Conservation (phyloP, 768 basidiomycete species). For the Pleurotus tuoliensis region DNA sequence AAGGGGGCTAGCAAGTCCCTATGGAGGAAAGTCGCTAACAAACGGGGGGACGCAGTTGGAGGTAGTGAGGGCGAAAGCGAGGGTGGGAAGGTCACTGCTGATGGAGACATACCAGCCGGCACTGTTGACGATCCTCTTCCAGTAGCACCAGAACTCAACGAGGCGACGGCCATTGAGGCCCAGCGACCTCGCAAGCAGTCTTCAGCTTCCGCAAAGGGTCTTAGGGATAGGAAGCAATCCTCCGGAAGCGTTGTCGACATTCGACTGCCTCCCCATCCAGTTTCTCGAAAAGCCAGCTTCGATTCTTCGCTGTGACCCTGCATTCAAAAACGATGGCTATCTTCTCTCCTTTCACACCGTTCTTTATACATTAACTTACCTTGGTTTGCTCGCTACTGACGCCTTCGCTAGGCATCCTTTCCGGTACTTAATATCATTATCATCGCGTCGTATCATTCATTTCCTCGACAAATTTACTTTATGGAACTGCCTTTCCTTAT, state of each 20-base stretch:
- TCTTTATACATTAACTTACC: too few species aligned
- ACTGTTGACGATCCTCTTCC: too few species aligned
- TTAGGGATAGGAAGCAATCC: neutral
- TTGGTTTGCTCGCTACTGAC: too few species aligned
- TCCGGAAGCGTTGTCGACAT: neutral
- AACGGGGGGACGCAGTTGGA: conserved; percentile 21
- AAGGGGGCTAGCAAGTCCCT: conserved; percentile 46
- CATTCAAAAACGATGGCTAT: neutral
- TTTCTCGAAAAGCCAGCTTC: neutral
- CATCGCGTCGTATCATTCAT: too few species aligned
- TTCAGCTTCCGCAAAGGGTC: neutral
- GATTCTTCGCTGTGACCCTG: neutral
- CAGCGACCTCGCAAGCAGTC: neutral
- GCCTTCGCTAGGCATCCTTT: too few species aligned
- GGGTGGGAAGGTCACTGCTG: conserved; percentile 3
- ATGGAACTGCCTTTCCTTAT: too few species aligned
- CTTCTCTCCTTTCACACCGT: too few species aligned
- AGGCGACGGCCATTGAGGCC: neutral
- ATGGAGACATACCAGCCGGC: neutral
- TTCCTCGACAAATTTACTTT: too few species aligned
- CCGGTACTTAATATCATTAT: too few species aligned
- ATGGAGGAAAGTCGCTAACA: conserved; percentile 46
- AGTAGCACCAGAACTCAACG: neutral
- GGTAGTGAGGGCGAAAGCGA: conserved; percentile 11
- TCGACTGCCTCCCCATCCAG: neutral